Percentiles rank a stretch among this genome's conserved stretches.
Evolutionary conservation across 2,329 filamentous ascomycete genomes (phyloP).

Genomic region (Neonectria magnoliae): DNA sequence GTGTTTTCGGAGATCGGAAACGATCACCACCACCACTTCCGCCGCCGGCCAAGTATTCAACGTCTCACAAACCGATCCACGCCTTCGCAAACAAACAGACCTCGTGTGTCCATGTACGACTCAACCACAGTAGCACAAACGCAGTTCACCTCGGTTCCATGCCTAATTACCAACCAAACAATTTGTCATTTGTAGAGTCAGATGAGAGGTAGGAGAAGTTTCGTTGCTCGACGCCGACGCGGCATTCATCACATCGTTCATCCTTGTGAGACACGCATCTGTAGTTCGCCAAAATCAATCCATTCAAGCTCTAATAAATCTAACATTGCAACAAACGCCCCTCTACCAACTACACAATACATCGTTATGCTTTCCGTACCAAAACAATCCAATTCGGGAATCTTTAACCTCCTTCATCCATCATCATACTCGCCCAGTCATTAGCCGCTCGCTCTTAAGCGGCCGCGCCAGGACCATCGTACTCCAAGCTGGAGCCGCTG

Average conservation of each 20-base stretch:
- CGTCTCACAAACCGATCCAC: background rate
- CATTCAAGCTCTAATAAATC: conserved; percentile 33
- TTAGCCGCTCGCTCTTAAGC: conserved; percentile 46
- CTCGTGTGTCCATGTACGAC: background rate
- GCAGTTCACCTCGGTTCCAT: background rate
- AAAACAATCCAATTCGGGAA: conserved; percentile 32
- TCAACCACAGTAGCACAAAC: background rate
- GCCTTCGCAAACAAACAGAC: background rate
- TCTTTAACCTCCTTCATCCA: conserved; percentile 38
- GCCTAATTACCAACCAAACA: background rate
- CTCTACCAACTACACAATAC: conserved; percentile 39
- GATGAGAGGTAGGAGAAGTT: background rate
- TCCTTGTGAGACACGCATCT: too few species aligned
- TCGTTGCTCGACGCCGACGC: too few species aligned
- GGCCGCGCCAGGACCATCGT: conserved; percentile 55
- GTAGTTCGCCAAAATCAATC: background rate
- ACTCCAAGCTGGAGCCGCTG: conserved; percentile 52
- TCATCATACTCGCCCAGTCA: conserved; percentile 38
- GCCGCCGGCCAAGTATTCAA: conserved; percentile 9
- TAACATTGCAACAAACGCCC: conserved; percentile 40
- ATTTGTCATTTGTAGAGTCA: background rate
- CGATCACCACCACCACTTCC: background rate
- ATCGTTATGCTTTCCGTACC: conserved; percentile 40
- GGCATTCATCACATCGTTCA: background rate
- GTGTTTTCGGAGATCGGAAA: background rate